Percentiles rank a stretch among this genome's conserved stretches.
Evolutionary conservation across 106 monocot genomes (phyloP).

Genomic region (Vanilla planifolia): DNA sequence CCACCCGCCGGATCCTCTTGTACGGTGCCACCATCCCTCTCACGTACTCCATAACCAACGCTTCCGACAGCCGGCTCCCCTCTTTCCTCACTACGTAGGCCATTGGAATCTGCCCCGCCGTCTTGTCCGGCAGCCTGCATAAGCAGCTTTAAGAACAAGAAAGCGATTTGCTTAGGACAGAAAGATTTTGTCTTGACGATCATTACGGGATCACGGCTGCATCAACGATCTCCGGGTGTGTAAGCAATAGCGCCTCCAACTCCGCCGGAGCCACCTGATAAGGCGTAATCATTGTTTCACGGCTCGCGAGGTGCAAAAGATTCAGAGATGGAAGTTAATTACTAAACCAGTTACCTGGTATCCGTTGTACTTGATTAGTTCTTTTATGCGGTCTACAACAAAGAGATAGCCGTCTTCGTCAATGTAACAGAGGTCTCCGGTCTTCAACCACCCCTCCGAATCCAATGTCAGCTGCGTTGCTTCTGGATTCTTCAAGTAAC

Average conservation of each 20-base stretch:
- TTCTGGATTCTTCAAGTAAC: constrained; percentile 16
- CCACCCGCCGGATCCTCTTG: not conserved
- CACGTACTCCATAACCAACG: not conserved
- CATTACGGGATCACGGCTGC: constrained; percentile 84
- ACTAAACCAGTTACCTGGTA: constrained; percentile 37
- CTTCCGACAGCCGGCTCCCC: not conserved
- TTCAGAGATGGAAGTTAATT: too few relatives aligned
- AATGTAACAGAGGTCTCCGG: constrained; percentile 37
- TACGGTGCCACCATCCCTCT: too few relatives aligned
- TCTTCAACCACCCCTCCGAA: constrained; percentile 30
- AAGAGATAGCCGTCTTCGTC: constrained; percentile 27
- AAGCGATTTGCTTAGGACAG: too few relatives aligned
- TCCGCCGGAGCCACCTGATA: constrained; percentile 78
- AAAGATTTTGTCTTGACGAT: too few relatives aligned
- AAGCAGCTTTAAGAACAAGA: not conserved
- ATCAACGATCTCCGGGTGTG: constrained; percentile 54
- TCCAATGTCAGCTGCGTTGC: constrained; percentile 7
- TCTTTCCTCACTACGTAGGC: not conserved
- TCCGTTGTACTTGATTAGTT: constrained; percentile 39
- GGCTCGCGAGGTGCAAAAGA: too few relatives aligned
- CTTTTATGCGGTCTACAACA: constrained; percentile 32
- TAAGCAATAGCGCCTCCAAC: constrained; percentile 62
- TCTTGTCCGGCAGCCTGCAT: not conserved
- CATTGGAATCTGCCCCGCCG: not conserved
- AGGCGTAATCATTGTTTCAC: too few relatives aligned